Base-by-base conservation (phyloP, 208 protist genomes). In the Leishmania arabica region DNA sequence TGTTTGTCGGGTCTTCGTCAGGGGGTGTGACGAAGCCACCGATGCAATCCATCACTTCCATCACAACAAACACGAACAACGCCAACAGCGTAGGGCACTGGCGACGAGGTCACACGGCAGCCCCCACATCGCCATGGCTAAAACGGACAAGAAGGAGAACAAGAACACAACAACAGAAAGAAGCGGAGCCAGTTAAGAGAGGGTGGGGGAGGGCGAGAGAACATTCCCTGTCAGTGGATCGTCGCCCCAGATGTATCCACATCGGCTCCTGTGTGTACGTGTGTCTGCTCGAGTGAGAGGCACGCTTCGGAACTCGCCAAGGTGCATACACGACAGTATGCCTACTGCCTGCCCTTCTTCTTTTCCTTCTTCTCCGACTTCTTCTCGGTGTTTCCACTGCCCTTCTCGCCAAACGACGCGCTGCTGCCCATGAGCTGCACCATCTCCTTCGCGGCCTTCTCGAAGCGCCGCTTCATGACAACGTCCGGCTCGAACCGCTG, bases 371-470 rank as follows among this genome's bases (percentile, higher is more conserved):
- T 91, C 85, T 95, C 93, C 54, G 75, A 73, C 78, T 90, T 90
- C 82, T 90, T 90, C 71, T 85, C 86, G 3, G 60, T 83, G 9
- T 37, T 84, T n/a, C 34, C 82, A 9, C 76, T 79, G 45, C 51
- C 51, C 40, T 68, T 75, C 15, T 77, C 77, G 13, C 68, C 75
- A 1, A 80, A 37, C 15, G 78, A 71, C 34, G 84, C 75, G 24
- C 84, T 62, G 74, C 84, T 71, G 6, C 80, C 82, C 86, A 96
- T 92, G 62, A 96, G 80, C 83, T 92, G 84, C 42, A 58, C 47
- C 91, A 96, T 94, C 81, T 97, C 92, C 86, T 91, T 92, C 65
- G 89, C 88, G 6, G 93, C 91, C 84, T 96, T 92, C 79, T 95
- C 90, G 76, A 93, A 97, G 53, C 92, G 86, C 7, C 91, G 90